Base-by-base conservation (phyloP, 2,329 filamentous ascomycete species). In the Curvularia eragrostidis region DNA sequence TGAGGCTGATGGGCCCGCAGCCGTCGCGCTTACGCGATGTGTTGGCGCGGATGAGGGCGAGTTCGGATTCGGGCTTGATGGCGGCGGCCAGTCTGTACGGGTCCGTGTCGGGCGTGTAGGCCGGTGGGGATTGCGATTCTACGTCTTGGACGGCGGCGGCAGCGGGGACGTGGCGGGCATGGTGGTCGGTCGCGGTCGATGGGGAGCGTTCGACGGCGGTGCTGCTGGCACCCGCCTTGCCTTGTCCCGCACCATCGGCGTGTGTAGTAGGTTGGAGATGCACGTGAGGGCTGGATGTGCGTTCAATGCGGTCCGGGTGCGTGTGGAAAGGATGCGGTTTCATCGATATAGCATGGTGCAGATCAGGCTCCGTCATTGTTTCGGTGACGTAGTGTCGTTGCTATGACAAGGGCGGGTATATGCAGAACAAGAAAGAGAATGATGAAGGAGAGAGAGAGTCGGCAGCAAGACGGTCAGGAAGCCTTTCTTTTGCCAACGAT, bases 1-100 rank as follows among this genome's bases (percentile, higher is more conserved):
- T 77, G 42, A 78, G 75, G 47, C 73, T 74, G 13, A 83, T 70
- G 10, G 81, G 78, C 2, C 77, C 76, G 71, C 70, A 82, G 59
- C 80, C 82, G 70, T 84, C 83, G 49, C 91, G 88, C 79, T 93
- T 94, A 62, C 89, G 87, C 7, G 90, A 90, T 1, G 87, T 90
- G 74, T 96, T 96, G 56, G 92, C 89, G 62, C 87, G 87, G 75
- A 96, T 94, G 67, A 85, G 82, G 34, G 88, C 85, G 63, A 97
- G 86, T 74, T 97, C 91, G 18, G 84, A 85, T 28, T 87, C 82
- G 19, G 89, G 87, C 80, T 97, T 98, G 75, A 95, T 86, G 52
- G 86, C 87, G 2, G 86, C 85, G 0, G 90, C 87, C 3, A 98
- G 87, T 53, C 88, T 86, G 77, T 92, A 95, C 0, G 94, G 94